Conservation (phyloP, 352 stramenopile genomes). For the Ophiocytium majus region DNA sequence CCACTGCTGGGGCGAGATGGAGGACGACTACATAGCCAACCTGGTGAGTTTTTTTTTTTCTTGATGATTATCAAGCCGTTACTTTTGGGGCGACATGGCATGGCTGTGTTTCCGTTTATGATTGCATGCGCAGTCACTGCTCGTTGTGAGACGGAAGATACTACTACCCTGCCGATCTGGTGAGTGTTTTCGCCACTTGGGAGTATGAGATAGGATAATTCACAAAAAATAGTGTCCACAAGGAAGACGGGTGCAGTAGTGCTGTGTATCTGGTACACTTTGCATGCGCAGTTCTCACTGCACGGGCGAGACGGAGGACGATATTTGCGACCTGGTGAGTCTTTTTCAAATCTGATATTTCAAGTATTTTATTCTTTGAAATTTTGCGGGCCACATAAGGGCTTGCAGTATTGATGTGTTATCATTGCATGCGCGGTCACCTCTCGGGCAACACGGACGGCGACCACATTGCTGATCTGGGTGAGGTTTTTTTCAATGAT, state of each 20-base stretch:
- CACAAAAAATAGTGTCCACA: too few species aligned
- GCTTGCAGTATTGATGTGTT: not conserved
- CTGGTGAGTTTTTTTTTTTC: too few species aligned
- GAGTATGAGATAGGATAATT: too few species aligned
- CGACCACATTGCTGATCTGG: too few species aligned
- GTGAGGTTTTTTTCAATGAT: too few species aligned
- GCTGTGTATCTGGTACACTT: too few species aligned
- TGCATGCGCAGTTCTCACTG: not conserved
- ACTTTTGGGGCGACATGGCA: not conserved
- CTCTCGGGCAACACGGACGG: constrained; percentile 70
- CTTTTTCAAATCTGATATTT: not conserved
- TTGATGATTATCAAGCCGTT: too few species aligned
- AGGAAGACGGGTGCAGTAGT: too few species aligned
- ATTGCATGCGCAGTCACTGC: too few species aligned
- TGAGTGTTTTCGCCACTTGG: too few species aligned
- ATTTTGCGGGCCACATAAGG: not conserved
- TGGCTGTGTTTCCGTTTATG: not conserved
- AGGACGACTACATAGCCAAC: not conserved
- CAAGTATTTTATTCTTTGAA: not conserved
- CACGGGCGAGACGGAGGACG: not conserved
- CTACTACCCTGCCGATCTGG: too few species aligned
- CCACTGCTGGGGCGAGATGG: not conserved
- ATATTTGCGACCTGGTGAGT: not conserved
- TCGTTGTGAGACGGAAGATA: too few species aligned
- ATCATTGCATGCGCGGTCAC: not conserved